Evolutionary conservation across 2,329 filamentous ascomycete species (phyloP), one percentile per base, ranked within the genome.

Genomic region (Aspergillus sp.): DNA sequence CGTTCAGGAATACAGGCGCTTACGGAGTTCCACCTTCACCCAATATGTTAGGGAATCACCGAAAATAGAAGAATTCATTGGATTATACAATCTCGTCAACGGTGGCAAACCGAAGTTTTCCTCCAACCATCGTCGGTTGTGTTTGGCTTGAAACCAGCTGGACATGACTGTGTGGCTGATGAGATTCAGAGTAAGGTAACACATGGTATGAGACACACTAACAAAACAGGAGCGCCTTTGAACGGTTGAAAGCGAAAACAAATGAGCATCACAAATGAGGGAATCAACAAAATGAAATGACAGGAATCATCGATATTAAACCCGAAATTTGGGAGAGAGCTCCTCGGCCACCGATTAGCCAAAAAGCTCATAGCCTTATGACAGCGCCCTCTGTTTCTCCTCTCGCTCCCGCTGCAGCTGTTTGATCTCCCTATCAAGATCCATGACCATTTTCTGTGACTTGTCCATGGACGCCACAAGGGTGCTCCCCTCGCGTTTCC

Each of bases 381-480:
- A 67, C 62, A 68, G 66, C 62, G 64, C 65, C 62, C 60, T 68
- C 55, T 71, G 67, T 67, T 72, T 72, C 59, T 73, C 69, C 32
- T 76, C 72, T 48, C 78, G 78, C 73, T 92, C 88, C 58, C 74
- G 77, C 62, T 81, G 69, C 62, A 96, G 83, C 56, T 87, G 83
- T 45, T 76, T 71, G 72, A 93, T 90, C 66, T 93, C 90, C 53
- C 78, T 76, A 63, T 88, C 81, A 58, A 93, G 85, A 63, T 85
- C 84, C 71, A 87, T 85, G 71, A 96, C 89, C 53, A 89, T 87
- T 51, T 89, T 88, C 61, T 80, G 81, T 53, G 89, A 85, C 74
- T 89, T 89, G 59, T 85, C 83, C 68, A 86, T 85, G 18, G 81
- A 84, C 51, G 84, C 84, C 58, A 78, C 77, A 69, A 84, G 81